These are phyloP conservation scores for Penicillium samsonianum DNA, from an alignment of 495 filamentous ascomycete genomes.

Conservation along the genomic window DNA sequence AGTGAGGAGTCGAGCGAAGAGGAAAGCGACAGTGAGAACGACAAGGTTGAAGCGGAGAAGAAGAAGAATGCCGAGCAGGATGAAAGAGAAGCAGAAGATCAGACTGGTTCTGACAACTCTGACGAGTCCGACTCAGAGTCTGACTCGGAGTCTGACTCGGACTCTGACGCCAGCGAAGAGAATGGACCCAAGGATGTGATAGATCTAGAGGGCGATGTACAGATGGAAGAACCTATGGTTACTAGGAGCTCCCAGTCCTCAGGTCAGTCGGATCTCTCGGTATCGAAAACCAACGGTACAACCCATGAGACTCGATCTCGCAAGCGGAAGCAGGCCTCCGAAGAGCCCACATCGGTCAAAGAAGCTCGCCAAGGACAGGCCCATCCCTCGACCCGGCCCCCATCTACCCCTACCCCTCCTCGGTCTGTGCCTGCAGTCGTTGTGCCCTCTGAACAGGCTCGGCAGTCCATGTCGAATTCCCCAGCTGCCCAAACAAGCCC, in stretches of 20 bases:
- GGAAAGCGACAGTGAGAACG: constrained; percentile 6
- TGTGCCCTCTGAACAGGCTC: not conserved
- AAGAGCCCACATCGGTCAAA: constrained; percentile 26
- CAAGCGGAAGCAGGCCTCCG: constrained; percentile 34
- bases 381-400: constrained; percentile 3
- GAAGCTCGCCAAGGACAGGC: constrained; percentile 28
- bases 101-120: not conserved
- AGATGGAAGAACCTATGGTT: not conserved
- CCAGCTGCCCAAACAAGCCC: constrained; percentile 1
- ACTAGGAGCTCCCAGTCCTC: not conserved
- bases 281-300: not conserved
- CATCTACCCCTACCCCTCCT: not conserved
- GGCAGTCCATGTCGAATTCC: not conserved
- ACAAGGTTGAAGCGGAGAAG: constrained; percentile 3
- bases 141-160: not conserved
- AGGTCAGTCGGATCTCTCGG: not conserved
- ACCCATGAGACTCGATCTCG: constrained; percentile 9
- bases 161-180: constrained; percentile 4
- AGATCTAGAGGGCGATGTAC: constrained; percentile 5
- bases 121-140: not conserved
- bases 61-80: not conserved
- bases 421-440: not conserved
- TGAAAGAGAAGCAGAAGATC: not conserved
- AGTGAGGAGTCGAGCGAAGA: constrained; percentile 10
- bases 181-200: not conserved